Conservation (phyloP, 1,284 basidiomycete species). For the Sphaerobolus stellatus region DNA sequence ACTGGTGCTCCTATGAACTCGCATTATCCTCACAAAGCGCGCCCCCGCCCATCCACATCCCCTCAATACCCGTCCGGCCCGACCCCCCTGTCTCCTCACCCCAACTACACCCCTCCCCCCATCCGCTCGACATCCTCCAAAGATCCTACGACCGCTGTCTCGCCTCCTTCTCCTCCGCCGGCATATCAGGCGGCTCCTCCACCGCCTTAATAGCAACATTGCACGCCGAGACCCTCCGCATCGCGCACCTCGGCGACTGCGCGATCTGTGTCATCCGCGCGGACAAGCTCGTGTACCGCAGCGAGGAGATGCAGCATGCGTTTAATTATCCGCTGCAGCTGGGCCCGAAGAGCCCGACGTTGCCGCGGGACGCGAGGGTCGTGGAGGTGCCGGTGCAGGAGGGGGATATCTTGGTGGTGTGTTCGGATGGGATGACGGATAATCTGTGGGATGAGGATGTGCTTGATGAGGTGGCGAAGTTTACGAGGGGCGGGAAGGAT, state of each 20-base stretch:
- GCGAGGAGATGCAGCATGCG: conserved; percentile 92
- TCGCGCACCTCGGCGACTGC: conserved; percentile 94
- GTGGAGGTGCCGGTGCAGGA: conserved; percentile 76
- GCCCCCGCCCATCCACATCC: conserved; percentile 1
- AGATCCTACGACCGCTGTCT: conserved; percentile 16
- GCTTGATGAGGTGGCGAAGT: conserved; percentile 80
- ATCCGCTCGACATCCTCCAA: conserved; percentile 19
- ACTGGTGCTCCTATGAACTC: conserved; percentile 67
- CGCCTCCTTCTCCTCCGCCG: conserved; percentile 15
- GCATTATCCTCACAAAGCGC: conserved; percentile 11
- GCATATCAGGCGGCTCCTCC: conserved; percentile 47
- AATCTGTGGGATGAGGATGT: conserved; percentile 97
- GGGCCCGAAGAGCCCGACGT: conserved; percentile 72
- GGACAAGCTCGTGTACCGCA: conserved; percentile 81
- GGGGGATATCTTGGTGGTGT: conserved; percentile 88
- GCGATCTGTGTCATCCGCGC: conserved; percentile 82
- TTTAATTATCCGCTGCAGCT: conserved; percentile 93
- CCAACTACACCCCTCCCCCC: conserved; percentile 6
- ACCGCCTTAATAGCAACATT: conserved; percentile 54
- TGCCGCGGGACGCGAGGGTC: conserved; percentile 71
- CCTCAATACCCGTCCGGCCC: conserved; percentile 4
- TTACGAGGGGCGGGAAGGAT: conserved; percentile 38
- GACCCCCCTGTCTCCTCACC: background rate
- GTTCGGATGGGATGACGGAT: conserved; percentile 88
- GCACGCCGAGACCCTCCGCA: conserved; percentile 73